These are phyloP conservation scores for Suhomyces sp. DNA, from an alignment of 805 yeast genomes.

Conservation along the genomic window DNA sequence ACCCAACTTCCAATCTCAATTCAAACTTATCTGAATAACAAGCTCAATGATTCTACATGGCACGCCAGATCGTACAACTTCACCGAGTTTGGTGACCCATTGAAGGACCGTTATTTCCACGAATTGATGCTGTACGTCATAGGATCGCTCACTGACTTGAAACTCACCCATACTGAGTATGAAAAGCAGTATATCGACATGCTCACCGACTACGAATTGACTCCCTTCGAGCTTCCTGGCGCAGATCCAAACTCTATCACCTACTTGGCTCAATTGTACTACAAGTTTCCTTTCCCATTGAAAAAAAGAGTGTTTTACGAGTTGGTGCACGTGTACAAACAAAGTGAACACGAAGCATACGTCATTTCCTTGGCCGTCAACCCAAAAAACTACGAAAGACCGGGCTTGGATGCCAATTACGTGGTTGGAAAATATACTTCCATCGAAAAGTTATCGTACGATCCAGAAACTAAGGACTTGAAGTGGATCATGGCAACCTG, in stretches of 20 bases:
- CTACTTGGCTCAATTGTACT: constrained; percentile 31
- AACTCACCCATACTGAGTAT: constrained; percentile 32
- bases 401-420: constrained; percentile 12
- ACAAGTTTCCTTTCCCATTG: constrained; percentile 37
- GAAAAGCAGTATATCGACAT: constrained; percentile 38
- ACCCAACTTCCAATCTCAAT: constrained; percentile 10
- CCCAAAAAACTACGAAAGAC: constrained; percentile 21
- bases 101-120: constrained; percentile 11
- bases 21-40: constrained; percentile 10
- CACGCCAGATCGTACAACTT: constrained; percentile 14
- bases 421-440: constrained; percentile 36
- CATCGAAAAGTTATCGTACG: constrained; percentile 28
- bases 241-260: constrained; percentile 16
- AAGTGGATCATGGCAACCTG: constrained; percentile 41
- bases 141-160: constrained; percentile 13
- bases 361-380: constrained; percentile 34
- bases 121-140: constrained; percentile 8
- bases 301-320: constrained; percentile 35
- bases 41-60: constrained; percentile 13
- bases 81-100: constrained; percentile 10
- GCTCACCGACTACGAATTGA: constrained; percentile 23
- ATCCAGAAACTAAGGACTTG: constrained; percentile 17
- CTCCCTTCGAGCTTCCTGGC: constrained; percentile 13
- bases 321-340: constrained; percentile 26
- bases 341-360: constrained; percentile 18